Evolutionary conservation across 2,329 filamentous ascomycete genomes (phyloP), one percentile per base, ranked within the genome.

Genomic region (Verticillium dahliae): DNA sequence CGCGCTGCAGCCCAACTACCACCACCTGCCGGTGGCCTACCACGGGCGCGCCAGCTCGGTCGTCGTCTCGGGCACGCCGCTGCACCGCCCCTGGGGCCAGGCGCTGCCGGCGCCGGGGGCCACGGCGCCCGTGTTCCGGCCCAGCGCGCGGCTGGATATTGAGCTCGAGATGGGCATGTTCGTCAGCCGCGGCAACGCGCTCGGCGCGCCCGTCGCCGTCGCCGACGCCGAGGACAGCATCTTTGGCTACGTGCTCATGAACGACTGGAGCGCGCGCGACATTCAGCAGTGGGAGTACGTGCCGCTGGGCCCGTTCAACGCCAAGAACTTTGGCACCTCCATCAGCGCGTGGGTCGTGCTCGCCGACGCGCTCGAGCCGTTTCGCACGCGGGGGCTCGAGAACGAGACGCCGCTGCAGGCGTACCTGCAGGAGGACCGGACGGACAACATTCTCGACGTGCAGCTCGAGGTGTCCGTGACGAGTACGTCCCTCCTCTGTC

Each of bases 91-190:
- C 0, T 82, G 84, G 58, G 89, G 89, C 1, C 89, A 92, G 71
- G 62, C 59, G 1, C 27, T 64, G 7, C 62, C 62, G 4, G 59
- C 61, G 3, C 62, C 65, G 1, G 67, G 68, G 84, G 86, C 72
- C 69, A 81, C 60, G 85, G 79, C 80, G 1, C 76, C 76, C 1
- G 85, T 89, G 60, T 81, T 84, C 3, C 80, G 85, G 0, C 86
- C 85, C 65, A 84, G 82, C 66, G 83, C 71, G 61, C 70, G 83
- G 68, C 80, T 95, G 0, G 91, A 95, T 69, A 86, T 92, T 50
- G 91, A 95, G 72, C 79, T 94, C 1, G 91, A 95, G 71, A 77
- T 94, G 39, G 91, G 89, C 4, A 89, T 87, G 62, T 92, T 93
- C 68, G 80, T 94, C 13, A 87, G 85, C 73, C 84, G 79, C 45